phyloP scores from a whole-genome alignment of 116 monocot genomes.

The Cymodocea nodosa region DNA sequence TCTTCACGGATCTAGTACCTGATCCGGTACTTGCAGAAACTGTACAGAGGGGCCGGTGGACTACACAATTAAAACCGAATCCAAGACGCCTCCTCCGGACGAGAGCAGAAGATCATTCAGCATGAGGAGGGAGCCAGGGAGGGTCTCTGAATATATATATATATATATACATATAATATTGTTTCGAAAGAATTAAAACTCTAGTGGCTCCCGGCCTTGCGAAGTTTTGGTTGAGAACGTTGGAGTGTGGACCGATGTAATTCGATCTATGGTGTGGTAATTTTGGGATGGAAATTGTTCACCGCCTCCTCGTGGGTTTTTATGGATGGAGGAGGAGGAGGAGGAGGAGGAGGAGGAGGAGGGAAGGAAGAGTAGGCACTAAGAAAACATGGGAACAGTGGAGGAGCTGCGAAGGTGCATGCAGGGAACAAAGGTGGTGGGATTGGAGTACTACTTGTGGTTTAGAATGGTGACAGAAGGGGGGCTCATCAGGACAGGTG shows the following conservation, averaged over 20 bases:
- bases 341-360: too few relatives aligned
- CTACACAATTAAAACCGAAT: neutral
- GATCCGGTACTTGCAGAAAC: neutral
- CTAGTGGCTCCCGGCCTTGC: too few relatives aligned
- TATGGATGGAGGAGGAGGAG: neutral
- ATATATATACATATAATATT: too few relatives aligned
- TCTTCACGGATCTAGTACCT: slow-evolving; percentile 13
- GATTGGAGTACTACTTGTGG: neutral
- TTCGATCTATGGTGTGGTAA: too few relatives aligned
- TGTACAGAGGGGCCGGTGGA: neutral
- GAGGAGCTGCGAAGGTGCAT: neutral
- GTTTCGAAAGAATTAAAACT: too few relatives aligned
- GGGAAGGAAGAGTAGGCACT: slow-evolving; percentile 7
- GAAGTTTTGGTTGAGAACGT: neutral
- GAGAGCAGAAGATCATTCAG: neutral
- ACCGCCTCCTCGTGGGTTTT: neutral
- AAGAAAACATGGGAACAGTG: slow-evolving; percentile 3
- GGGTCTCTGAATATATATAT: too few relatives aligned
- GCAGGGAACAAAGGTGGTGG: slow-evolving; percentile 3
- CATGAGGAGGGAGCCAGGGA: too few relatives aligned
- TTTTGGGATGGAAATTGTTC: neutral
- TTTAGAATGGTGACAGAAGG: neutral
- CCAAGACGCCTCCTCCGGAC: too few relatives aligned
- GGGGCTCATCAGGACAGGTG: neutral
- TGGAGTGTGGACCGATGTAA: neutral